Conservation (phyloP, 305 asterid species). For the Petunia hybrid region DNA sequence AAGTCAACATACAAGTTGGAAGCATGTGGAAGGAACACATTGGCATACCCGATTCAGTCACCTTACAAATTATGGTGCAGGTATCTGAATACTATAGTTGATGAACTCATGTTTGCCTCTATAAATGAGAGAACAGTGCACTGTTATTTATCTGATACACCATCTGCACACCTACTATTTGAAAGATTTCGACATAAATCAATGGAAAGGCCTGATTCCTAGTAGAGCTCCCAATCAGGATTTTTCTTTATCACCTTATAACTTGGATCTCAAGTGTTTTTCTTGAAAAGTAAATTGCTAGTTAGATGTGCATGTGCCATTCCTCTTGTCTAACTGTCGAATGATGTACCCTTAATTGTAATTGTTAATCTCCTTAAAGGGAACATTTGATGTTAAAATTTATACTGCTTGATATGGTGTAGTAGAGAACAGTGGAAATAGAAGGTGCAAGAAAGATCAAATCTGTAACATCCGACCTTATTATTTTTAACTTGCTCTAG, state of each 20-base stretch:
- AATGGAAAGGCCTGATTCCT: constrained; percentile 21
- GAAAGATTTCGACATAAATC: not conserved
- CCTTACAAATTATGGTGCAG: constrained; percentile 94
- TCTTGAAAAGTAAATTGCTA: constrained; percentile 1
- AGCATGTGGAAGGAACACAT: constrained; percentile 83
- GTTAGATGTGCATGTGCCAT: not conserved
- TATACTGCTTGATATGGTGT: constrained; percentile 25
- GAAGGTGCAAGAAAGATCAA: constrained; percentile 18
- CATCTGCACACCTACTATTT: constrained; percentile 26
- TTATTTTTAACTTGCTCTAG: constrained; percentile 22
- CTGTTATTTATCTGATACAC: constrained; percentile 22
- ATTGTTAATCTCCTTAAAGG: not conserved
- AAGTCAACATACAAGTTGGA: constrained; percentile 86
- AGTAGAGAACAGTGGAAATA: constrained; percentile 19
- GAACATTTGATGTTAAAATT: not conserved
- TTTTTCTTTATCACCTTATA: not conserved
- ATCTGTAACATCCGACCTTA: not conserved
- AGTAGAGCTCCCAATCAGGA: constrained; percentile 13
- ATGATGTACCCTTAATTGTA: not conserved
- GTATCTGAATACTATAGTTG: constrained; percentile 47
- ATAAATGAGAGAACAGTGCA: constrained; percentile 17
- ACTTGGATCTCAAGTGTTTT: constrained; percentile 4
- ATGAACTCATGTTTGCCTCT: constrained; percentile 22
- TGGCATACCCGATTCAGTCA: constrained; percentile 97
- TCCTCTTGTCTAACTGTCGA: constrained; percentile 8